Conservation (phyloP, 2,329 filamentous ascomycete species). For the Monosporascus cannonballus region DNA sequence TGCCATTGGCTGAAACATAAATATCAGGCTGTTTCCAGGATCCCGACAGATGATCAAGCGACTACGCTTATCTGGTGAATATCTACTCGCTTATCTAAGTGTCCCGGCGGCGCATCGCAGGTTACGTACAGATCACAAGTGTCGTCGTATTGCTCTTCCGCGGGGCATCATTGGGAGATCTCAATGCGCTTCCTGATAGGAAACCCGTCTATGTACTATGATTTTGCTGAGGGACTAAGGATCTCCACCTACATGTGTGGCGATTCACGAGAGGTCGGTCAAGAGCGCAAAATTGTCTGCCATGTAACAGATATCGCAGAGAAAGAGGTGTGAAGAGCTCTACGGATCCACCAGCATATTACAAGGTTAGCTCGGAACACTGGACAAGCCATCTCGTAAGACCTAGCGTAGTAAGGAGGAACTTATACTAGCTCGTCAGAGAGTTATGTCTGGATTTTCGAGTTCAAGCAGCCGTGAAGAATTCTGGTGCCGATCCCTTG, state of each 20-base stretch:
- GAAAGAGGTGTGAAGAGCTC: neutral
- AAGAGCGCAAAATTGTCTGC: neutral
- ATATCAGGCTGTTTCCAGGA: conserved; percentile 2
- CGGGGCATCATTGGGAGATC: neutral
- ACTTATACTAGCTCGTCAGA: too few relatives aligned
- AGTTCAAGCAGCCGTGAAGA: conserved; percentile 13
- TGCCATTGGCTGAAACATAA: conserved; percentile 8
- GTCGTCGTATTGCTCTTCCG: neutral
- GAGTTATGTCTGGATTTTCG: conserved; percentile 9
- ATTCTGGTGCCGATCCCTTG: conserved; percentile 13
- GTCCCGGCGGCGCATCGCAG: neutral
- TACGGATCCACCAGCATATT: neutral
- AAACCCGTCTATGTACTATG: too few relatives aligned
- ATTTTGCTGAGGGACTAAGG: neutral
- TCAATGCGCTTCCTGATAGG: neutral
- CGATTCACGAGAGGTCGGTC: neutral
- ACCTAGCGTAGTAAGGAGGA: neutral
- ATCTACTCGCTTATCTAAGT: neutral
- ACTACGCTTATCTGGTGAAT: neutral
- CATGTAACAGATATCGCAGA: neutral
- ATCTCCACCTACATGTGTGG: too few relatives aligned
- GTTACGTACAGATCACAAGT: neutral
- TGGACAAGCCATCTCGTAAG: neutral
- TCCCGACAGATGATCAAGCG: conserved; percentile 1
- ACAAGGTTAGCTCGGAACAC: neutral